Evolutionary conservation across 2,329 filamentous ascomycete species (phyloP), one percentile per base, ranked within the genome.

Genomic region (Xylariales sp.): DNA sequence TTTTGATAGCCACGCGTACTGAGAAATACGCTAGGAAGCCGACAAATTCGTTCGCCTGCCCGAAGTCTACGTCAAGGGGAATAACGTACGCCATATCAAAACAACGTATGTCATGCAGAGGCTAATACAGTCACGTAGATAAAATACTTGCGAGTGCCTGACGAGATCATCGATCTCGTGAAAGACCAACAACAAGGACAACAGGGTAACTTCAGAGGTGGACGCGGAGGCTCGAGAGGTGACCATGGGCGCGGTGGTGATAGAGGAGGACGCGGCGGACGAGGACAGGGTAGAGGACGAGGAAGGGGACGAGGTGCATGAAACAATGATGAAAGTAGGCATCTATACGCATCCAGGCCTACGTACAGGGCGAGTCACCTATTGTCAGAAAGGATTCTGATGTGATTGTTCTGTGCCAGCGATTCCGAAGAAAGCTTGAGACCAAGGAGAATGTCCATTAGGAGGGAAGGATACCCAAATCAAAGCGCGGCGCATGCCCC

Each of bases 61-160:
- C 25, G 94, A 98, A 64, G 89, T 91, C 44, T 98, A 98, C 60
- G 87, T 98, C 38, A 86, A 95, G 61, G 93, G 93, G 46, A 98
- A 97, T 68, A 98, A 97, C 61, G 91, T 96, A 68, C 47, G 85
- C 71, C n/a, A 8, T 5, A 15, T 10, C 6, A 21, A 2, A 7
- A 10, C 24, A 9, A 18, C 11, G 33, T 15, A n/a, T 18, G 22
- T 6, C 12, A 1, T 15, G 6, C n/a, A 6, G n/a, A 8, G n/a
- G 9, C 40, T 38, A 55, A 60, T 31, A 62, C 40, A 40, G 10
- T n/a, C 27, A 19, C 18, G 29, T 59, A 96, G 93, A 98, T 98
- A 71, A 98, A 98, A 74, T 98, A 95, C 69, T 79, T 98, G 22
- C 83, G 91, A 55, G 88, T 98, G 3, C 89, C 91, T 39, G 91